Evolutionary conservation across 2,329 filamentous ascomycete genomes (phyloP).

Genomic region (Fusarium algeriense): DNA sequence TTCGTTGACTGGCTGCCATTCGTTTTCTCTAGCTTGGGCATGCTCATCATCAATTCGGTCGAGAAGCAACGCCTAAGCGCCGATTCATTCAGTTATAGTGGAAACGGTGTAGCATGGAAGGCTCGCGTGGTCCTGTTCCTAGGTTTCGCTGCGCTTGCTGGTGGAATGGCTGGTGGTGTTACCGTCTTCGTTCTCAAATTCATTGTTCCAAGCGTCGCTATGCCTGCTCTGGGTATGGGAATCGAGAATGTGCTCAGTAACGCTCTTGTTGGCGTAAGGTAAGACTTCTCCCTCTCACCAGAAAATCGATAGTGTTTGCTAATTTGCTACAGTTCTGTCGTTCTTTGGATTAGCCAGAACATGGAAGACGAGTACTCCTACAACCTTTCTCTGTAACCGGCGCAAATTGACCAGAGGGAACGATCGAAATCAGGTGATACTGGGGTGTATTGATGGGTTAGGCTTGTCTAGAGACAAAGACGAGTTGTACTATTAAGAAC

Average conservation of each 20-base stretch:
- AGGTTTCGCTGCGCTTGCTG: constrained; percentile 73
- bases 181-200: constrained; percentile 76
- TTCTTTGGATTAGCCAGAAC: constrained; percentile 77
- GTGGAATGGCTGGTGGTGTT: constrained; percentile 77
- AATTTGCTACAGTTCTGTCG: constrained; percentile 63
- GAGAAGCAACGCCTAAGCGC: constrained; percentile 74
- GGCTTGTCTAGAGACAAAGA: constrained; percentile 4
- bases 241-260: constrained; percentile 76
- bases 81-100: constrained; percentile 73
- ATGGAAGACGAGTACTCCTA: constrained; percentile 80
- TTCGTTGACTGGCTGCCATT: constrained; percentile 79
- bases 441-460: constrained; percentile 21
- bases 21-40: constrained; percentile 74
- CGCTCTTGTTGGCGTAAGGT: constrained; percentile 71
- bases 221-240: constrained; percentile 73
- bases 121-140: constrained; percentile 75
- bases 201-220: constrained; percentile 66
- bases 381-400: constrained; percentile 69
- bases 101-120: constrained; percentile 75
- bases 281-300: constrained; percentile 41
- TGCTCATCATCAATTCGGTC: constrained; percentile 79
- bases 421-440: neutral
- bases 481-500: constrained; percentile 37
- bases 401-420: constrained; percentile 1
- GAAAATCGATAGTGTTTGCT: constrained; percentile 14